phyloP scores from a whole-genome alignment of 2,329 filamentous ascomycete genomes.

The Epichloe gansuensis region DNA sequence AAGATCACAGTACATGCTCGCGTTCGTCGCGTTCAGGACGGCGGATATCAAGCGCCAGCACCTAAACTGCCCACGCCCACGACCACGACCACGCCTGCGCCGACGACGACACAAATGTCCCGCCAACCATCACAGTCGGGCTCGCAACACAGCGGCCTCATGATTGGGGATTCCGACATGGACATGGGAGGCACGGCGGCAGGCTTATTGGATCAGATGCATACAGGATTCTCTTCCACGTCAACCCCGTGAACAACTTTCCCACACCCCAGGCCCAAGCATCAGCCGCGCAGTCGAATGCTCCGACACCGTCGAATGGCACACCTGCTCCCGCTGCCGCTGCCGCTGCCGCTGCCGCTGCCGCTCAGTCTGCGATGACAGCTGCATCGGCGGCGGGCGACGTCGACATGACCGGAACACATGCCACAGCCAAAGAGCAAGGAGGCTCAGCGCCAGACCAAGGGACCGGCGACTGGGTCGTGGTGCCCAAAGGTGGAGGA shows the following conservation, averaged over 20 bases:
- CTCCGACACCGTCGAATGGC: conserved; percentile 41
- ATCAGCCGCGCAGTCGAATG: conserved; percentile 44
- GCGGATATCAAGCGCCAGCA: conserved; percentile 56
- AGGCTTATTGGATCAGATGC: conserved; percentile 57
- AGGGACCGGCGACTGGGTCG: conserved; percentile 57
- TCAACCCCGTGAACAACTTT: conserved; percentile 48
- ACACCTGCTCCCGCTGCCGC: conserved; percentile 1
- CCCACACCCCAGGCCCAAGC: conserved; percentile 47
- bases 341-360: conserved; percentile 14
- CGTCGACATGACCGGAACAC: conserved; percentile 42
- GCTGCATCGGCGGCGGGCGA: conserved; percentile 17
- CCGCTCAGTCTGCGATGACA: neutral
- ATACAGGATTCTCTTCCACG: conserved; percentile 45
- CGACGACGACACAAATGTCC: conserved; percentile 27
- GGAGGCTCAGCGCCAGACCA: conserved; percentile 35
- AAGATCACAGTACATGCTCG: conserved; percentile 52
- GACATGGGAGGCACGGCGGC: conserved; percentile 55
- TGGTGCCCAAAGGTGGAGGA: conserved; percentile 53
- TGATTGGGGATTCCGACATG: conserved; percentile 48
- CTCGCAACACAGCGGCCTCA: conserved; percentile 42
- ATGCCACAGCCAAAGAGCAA: conserved; percentile 21
- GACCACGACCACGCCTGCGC: conserved; percentile 8
- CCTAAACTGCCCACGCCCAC: conserved; percentile 25
- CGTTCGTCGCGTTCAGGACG: conserved; percentile 63
- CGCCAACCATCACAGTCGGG: conserved; percentile 41